These are phyloP conservation scores for Ceratocystis harringtonii DNA, from an alignment of 2,329 filamentous ascomycete genomes.

Conservation along the genomic window DNA sequence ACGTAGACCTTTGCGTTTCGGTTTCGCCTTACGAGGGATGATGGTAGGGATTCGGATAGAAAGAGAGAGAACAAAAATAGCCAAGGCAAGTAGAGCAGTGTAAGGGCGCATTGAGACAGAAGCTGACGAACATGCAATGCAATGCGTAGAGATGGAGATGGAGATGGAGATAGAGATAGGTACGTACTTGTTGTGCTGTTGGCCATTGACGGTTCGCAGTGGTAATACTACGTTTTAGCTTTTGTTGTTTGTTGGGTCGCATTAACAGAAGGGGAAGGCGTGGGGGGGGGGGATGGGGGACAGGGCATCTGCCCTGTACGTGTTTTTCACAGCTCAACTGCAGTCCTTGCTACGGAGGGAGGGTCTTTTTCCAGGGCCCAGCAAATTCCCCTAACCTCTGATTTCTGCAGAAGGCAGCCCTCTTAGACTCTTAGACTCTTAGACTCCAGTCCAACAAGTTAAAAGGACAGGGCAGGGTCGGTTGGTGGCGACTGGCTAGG, in stretches of 20 bases:
- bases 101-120: background rate
- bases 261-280: background rate
- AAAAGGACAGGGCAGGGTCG: too few relatives aligned
- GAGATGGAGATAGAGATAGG: background rate
- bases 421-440: too few relatives aligned
- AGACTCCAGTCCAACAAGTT: too few relatives aligned
- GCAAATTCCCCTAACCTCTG: too few relatives aligned
- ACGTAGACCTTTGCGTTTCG: too few relatives aligned
- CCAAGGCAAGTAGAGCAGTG: background rate
- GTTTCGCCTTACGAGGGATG: background rate
- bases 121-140: background rate
- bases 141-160: background rate
- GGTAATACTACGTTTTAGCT: background rate
- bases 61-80: background rate
- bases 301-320: background rate
- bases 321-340: background rate
- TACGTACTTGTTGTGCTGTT: too few relatives aligned
- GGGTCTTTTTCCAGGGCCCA: background rate
- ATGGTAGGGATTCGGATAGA: background rate
- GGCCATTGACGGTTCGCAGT: too few relatives aligned
- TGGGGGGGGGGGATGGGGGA: background rate
- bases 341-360: background rate
- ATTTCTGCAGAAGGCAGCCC: too few relatives aligned
- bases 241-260: background rate
- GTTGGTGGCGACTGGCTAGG: too few relatives aligned